Evolutionary conservation across 2,329 filamentous ascomycete genomes (phyloP).

Genomic region (Colletotrichum lindemuthianum): DNA sequence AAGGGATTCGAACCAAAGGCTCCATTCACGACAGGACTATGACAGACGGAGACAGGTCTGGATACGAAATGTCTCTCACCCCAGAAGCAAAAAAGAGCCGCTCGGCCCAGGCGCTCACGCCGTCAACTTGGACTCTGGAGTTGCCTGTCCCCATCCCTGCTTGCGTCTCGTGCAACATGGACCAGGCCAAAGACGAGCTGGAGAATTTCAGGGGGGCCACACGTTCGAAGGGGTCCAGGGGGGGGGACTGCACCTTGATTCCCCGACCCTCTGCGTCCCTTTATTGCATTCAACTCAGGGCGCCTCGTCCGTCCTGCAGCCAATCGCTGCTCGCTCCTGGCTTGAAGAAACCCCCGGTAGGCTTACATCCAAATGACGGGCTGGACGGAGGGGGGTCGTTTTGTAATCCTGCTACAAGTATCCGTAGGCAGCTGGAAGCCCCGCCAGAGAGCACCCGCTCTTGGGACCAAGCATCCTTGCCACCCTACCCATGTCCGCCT

Average conservation of each 20-base stretch:
- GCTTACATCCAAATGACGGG: conserved; percentile 16
- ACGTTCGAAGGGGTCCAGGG: conserved; percentile 28
- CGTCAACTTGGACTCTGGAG: conserved; percentile 35
- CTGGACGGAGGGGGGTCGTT: conserved; percentile 12
- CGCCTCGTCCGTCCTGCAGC: conserved; percentile 11
- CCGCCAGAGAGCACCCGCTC: conserved; percentile 16
- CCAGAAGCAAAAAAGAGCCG: conserved; percentile 23
- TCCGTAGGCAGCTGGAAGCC: conserved; percentile 18
- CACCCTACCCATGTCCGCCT: not conserved
- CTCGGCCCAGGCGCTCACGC: conserved; percentile 37
- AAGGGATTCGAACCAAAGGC: too few species aligned
- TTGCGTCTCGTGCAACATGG: conserved; percentile 32
- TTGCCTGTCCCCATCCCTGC: conserved; percentile 28
- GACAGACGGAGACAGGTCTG: not conserved
- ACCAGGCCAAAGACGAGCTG: conserved; percentile 8
- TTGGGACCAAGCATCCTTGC: conserved; percentile 22
- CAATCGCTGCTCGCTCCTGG: conserved; percentile 7
- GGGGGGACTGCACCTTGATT: not conserved
- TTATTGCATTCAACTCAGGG: conserved; percentile 22
- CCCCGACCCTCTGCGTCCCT: conserved; percentile 17
- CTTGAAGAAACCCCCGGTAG: not conserved
- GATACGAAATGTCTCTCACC: conserved; percentile 35
- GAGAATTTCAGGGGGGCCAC: conserved; percentile 6
- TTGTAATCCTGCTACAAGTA: conserved; percentile 16
- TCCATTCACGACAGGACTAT: too few species aligned